phyloP scores from a whole-genome alignment of 352 stramenopile genomes.

The Pythium dissotocum region DNA sequence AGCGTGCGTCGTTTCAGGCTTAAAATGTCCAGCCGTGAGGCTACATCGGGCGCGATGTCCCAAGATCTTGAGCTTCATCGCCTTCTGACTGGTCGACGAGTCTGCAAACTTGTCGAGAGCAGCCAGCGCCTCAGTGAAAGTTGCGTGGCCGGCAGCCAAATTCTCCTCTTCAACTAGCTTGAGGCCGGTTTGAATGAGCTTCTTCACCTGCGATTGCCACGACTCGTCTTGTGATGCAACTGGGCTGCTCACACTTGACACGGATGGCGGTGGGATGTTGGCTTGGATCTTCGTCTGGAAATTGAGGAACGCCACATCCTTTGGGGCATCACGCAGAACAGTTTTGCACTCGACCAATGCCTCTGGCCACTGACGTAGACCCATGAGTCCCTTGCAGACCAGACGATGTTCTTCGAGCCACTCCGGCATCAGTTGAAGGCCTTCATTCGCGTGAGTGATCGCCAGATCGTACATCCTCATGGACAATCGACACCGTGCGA shows the following conservation, averaged over 20 bases:
- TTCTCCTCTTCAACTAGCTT: not conserved
- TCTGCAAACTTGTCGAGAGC: not conserved
- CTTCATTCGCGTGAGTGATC: not conserved
- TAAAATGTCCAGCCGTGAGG: not conserved
- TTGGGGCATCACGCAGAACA: not conserved
- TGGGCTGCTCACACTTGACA: no score
- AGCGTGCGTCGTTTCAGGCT: not conserved
- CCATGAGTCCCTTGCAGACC: not conserved
- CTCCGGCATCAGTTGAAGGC: not conserved
- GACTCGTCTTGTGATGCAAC: no score
- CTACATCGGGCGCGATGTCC: constrained; percentile 17
- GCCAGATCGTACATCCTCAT: not conserved
- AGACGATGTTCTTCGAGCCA: constrained; percentile 9
- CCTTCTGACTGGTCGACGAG: not conserved
- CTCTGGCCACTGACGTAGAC: not conserved
- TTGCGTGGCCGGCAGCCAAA: not conserved
- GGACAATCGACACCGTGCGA: constrained; percentile 1
- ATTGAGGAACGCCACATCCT: not conserved
- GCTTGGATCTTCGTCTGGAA: no score
- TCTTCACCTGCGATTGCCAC: not conserved
- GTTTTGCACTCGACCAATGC: not conserved
- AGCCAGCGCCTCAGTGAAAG: not conserved
- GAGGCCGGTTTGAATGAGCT: not conserved
- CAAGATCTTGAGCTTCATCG: not conserved
- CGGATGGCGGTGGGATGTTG: no score